Evolutionary conservation across 805 yeast species (phyloP), one percentile per base, ranked within the genome.

Genomic region (Barnettozyma botsteinii): DNA sequence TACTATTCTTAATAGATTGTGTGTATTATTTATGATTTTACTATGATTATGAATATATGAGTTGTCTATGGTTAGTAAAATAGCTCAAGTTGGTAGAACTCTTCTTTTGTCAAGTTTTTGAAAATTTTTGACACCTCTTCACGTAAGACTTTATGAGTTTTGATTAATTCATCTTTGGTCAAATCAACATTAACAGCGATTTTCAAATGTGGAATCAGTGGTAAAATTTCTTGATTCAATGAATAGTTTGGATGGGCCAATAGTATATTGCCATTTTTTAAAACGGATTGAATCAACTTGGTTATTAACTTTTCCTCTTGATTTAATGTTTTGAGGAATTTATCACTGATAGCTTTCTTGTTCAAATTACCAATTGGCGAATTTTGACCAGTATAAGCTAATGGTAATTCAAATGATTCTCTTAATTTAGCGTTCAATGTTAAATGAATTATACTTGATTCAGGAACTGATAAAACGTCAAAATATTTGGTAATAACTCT

Each of bases 381-480:
- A 10, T 52, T 53, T n/a, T 40, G 37, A 14, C 60, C 61, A n/a
- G 61, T 58, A 39, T 60, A 60, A 10, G 50, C 44, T 18, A 34
- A 59, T 11, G 82, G 81, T 35, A 79, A 63, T 1, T 61, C 65
- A 37, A 77, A 61, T 12, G 50, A 43, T 22, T 61, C 59, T 59
- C 85, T 56, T 21, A 49, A n/a, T n/a, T 64, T 64, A 3, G 72
- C 70, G 19, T 64, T 64, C 40, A 91, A 64, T 40, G 77, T 71
- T 35, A 91, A 61, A 51, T 86, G 88, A 33, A 85, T 60, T 26
- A 84, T 64, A 29, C 96, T 86, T 0, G 94, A 81, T 39, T 66
- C 66, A 3, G 64, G 62, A 29, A 66, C 60, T 0, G 95, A 84
- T 24, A 72, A 68, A 9, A 88, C 63, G 15, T 67, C 66, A 35